phyloP scores from a whole-genome alignment of 495 filamentous ascomycete species.

The Daldinia grandis region DNA sequence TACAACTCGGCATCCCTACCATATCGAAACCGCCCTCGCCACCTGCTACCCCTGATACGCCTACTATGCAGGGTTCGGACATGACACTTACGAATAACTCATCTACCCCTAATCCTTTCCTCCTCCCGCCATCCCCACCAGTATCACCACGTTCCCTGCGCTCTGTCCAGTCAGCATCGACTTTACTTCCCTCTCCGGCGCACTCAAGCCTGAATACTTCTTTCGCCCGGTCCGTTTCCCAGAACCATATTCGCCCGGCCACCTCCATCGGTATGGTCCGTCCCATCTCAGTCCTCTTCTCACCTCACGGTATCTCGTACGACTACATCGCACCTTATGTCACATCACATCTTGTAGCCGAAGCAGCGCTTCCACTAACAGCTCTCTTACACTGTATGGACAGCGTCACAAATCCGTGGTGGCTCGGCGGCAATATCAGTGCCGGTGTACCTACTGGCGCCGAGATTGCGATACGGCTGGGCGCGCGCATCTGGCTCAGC shows the following conservation, averaged over 20 bases:
- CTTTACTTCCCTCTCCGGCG: slow-evolving; percentile 43
- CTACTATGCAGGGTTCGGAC: slow-evolving; percentile 39
- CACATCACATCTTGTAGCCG: slow-evolving; percentile 61
- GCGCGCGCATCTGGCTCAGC: slow-evolving; percentile 67
- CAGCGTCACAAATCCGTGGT: slow-evolving; percentile 67
- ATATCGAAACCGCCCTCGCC: slow-evolving; percentile 42
- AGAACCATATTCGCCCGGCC: slow-evolving; percentile 29
- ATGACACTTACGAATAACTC: slow-evolving; percentile 57
- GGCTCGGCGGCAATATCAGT: slow-evolving; percentile 68
- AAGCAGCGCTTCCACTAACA: slow-evolving; percentile 68
- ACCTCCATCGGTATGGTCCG: slow-evolving; percentile 29
- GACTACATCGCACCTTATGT: slow-evolving; percentile 60
- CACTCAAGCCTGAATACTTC: slow-evolving; percentile 4
- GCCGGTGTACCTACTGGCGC: slow-evolving; percentile 65
- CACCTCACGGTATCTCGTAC: slow-evolving; percentile 66
- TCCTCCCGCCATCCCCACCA: slow-evolving; percentile 53
- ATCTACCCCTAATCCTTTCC: slow-evolving; percentile 51
- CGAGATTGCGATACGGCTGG: slow-evolving; percentile 63
- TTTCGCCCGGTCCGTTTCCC: slow-evolving; percentile 34
- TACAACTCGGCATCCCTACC: slow-evolving; percentile 14
- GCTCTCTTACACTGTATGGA: slow-evolving; percentile 72
- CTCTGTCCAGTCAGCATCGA: slow-evolving; percentile 46
- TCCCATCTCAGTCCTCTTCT: slow-evolving; percentile 65
- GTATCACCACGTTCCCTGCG: slow-evolving; percentile 45
- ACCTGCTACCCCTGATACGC: slow-evolving; percentile 46